Evolutionary conservation across 257 asterid species (phyloP).

Genomic region (Gentiana dahurica): DNA sequence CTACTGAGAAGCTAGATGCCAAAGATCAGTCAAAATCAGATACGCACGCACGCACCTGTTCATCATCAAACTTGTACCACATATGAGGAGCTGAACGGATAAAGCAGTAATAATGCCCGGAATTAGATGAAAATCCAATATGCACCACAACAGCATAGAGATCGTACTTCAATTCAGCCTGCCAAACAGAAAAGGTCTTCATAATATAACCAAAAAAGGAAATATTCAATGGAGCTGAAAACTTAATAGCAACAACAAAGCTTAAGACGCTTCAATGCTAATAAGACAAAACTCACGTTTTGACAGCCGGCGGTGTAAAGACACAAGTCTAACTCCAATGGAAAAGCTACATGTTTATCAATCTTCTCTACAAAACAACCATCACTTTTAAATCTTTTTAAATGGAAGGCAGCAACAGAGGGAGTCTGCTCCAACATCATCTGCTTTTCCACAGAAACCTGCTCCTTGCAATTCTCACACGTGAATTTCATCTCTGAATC

Average conservation of each 20-base stretch:
- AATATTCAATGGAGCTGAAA: neutral
- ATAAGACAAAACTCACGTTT: constrained; percentile 31
- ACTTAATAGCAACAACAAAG: neutral
- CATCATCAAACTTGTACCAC: constrained; percentile 88
- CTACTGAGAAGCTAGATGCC: too few relatives aligned
- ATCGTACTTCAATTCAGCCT: constrained; percentile 54
- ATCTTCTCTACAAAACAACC: constrained; percentile 71
- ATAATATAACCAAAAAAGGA: neutral
- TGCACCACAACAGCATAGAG: constrained; percentile 90
- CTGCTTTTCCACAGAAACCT: constrained; percentile 69
- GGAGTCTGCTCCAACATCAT: constrained; percentile 66
- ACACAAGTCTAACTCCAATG: constrained; percentile 56
- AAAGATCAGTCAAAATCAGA: too few relatives aligned
- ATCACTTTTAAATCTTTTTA: constrained; percentile 84
- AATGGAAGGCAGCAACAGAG: constrained; percentile 59
- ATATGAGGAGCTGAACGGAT: constrained; percentile 45
- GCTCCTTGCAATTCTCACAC: constrained; percentile 75
- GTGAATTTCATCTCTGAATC: constrained; percentile 70
- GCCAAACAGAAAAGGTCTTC: constrained; percentile 12
- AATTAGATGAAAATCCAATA: constrained; percentile 52
- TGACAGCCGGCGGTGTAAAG: constrained; percentile 40
- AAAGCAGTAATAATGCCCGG: constrained; percentile 86
- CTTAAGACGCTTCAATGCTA: neutral
- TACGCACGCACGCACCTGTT: constrained; percentile 31
- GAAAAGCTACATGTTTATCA: constrained; percentile 68